Evolutionary conservation across 495 filamentous ascomycete genomes (phyloP), one percentile per base, ranked within the genome.

Genomic region (Chaetomidium leptoderma): DNA sequence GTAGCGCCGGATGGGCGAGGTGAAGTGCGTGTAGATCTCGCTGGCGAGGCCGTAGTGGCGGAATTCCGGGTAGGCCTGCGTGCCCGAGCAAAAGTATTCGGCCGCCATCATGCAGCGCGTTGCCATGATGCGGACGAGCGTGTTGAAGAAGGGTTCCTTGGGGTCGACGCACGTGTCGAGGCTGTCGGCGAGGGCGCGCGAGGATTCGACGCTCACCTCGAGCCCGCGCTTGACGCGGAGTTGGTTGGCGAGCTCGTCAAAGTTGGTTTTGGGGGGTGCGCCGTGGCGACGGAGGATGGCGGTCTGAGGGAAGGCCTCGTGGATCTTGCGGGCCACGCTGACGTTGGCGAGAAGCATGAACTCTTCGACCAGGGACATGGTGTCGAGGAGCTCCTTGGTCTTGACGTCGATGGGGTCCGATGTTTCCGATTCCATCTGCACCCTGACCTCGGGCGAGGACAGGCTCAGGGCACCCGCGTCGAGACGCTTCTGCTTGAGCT

Each of bases 321-420:
- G 89, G 63, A 95, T 90, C 66, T 89, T 95, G 37, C 82, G 75
- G 7, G 91, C 93, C 24, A 98, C 93, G 58, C 84, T 89, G 67
- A 89, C 96, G 73, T 97, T 98, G 76, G 95, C 93, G 66, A 97
- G 89, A 66, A 97, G 80, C 93, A 98, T 98, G 78, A 98, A 97
- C 65, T 98, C 93, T 66, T 98, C 93, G 24, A 98, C 93, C 7
- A 98, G 81, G 24, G 92, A 97, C 77, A 97, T 97, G 53, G 93
- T 98, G 65, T 90, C 90, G n/a, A 97, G 83, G 57, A 88, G 82
- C 54, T 90, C 78, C 70, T 97, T 98, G 1, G 90, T 95, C 76
- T 97, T 90, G 59, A 99, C 87, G 67, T 99, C 95, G 51, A 96
- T 85, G 0, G 93, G 95, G 66, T 97, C 93, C 6, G 91, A 95